Evolutionary conservation across 2,329 filamentous ascomycete species (phyloP).

Genomic region (Fulvia fulva): DNA sequence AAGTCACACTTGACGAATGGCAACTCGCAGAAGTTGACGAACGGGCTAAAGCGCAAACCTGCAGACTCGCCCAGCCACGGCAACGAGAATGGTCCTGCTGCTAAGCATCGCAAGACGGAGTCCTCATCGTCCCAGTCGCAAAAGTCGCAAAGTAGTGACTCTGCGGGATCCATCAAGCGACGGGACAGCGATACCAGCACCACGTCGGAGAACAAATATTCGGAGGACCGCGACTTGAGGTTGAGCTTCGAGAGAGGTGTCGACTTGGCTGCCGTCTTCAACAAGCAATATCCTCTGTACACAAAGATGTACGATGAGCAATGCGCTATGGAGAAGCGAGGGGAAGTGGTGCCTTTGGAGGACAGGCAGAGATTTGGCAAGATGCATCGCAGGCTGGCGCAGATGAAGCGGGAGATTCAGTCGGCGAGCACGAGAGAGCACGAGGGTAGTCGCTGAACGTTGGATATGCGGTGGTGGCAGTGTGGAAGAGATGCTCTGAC

Average conservation of each 20-base stretch:
- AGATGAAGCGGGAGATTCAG: constrained; percentile 56
- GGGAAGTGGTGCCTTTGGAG: constrained; percentile 30
- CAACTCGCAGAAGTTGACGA: constrained; percentile 28
- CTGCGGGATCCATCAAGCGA: constrained; percentile 4
- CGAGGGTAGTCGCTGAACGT: constrained; percentile 12
- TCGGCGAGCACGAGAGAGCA: constrained; percentile 32
- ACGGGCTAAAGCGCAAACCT: constrained; percentile 44
- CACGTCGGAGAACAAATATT: no score
- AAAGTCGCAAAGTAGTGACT: constrained; percentile 24
- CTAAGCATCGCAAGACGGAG: constrained; percentile 34
- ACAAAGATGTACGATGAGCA: constrained; percentile 51
- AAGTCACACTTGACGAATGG: constrained; percentile 15
- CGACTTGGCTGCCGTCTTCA: constrained; percentile 48
- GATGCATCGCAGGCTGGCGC: constrained; percentile 52
- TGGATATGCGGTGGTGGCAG: no score
- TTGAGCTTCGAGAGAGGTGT: constrained; percentile 42
- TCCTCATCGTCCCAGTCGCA: constrained; percentile 31
- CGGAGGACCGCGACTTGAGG: constrained; percentile 23
- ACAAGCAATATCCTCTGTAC: constrained; percentile 57
- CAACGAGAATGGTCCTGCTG: constrained; percentile 14
- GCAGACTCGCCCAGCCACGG: constrained; percentile 34
- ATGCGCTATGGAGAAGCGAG: constrained; percentile 32
- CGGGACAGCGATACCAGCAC: constrained; percentile 26
- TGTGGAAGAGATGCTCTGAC: no score
- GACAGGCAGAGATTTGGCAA: constrained; percentile 52